Evolutionary conservation across 2,329 filamentous ascomycete genomes (phyloP).

Genomic region (Myriangium duriaei): DNA sequence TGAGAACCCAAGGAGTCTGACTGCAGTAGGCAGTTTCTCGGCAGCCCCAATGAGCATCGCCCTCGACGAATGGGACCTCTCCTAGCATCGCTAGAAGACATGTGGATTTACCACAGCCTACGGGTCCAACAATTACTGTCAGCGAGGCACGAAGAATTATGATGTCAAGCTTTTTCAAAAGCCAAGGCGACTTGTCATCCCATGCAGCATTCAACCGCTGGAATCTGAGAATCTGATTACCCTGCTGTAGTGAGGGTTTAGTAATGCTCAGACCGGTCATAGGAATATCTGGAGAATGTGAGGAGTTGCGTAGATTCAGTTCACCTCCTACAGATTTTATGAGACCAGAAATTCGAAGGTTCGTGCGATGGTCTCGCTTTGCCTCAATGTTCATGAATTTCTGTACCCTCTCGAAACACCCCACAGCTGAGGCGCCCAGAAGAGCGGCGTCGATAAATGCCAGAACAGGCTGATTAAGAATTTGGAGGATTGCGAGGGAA

Average conservation of each 20-base stretch:
- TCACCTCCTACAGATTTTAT: too few relatives aligned
- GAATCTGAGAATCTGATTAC: conserved; percentile 29
- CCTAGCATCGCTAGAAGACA: conserved; percentile 34
- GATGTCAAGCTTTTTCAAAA: too few relatives aligned
- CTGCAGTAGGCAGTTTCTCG: conserved; percentile 21
- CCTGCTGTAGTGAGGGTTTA: conserved; percentile 26
- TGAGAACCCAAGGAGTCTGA: conserved; percentile 23
- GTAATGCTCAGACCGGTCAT: not conserved
- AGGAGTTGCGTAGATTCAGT: too few relatives aligned
- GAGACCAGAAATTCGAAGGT: not conserved
- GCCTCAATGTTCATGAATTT: conserved; percentile 24
- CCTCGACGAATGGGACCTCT: conserved; percentile 25
- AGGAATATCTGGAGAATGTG: too few relatives aligned
- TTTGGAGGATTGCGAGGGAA: conserved; percentile 35
- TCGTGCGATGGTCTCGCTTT: too few relatives aligned
- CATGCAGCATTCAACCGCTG: too few relatives aligned
- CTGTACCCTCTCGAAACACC: conserved; percentile 36
- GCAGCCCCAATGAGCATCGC: conserved; percentile 16
- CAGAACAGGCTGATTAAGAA: conserved; percentile 35
- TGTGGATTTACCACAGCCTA: conserved; percentile 41
- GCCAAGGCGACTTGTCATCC: too few relatives aligned
- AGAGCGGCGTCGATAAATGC: conserved; percentile 35
- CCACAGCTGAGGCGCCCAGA: conserved; percentile 32
- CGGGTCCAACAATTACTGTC: conserved; percentile 37
- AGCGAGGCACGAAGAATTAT: too few relatives aligned